Conservation (phyloP, 2,329 filamentous ascomycete species). For the Beauveria sp. region DNA sequence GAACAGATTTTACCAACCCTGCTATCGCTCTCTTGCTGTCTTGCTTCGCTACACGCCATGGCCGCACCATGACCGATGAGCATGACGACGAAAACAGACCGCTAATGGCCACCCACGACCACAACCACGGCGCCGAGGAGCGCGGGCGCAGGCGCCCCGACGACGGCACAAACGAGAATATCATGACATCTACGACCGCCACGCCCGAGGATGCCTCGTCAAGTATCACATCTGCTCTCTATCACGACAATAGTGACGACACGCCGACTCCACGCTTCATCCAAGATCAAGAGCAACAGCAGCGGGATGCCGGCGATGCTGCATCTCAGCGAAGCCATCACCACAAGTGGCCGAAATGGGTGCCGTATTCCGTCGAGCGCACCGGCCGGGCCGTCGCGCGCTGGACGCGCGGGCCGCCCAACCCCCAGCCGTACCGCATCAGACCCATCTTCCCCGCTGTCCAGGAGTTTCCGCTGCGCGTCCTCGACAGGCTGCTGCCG, state of each 20-base stretch:
- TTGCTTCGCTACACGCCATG: neutral
- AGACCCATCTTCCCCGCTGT: slow-evolving; percentile 55
- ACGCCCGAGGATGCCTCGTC: slow-evolving; percentile 4
- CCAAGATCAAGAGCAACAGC: slow-evolving; percentile 37
- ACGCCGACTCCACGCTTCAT: slow-evolving; percentile 53
- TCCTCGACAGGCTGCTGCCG: slow-evolving; percentile 57
- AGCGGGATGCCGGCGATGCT: neutral
- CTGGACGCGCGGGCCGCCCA: slow-evolving; percentile 51
- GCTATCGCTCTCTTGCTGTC: neutral
- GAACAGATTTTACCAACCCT: neutral
- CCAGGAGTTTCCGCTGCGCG: slow-evolving; percentile 57
- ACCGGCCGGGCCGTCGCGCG: slow-evolving; percentile 31
- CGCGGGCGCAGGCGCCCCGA: neutral
- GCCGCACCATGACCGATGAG: slow-evolving; percentile 13
- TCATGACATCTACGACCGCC: slow-evolving; percentile 2
- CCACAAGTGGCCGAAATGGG: slow-evolving; percentile 46
- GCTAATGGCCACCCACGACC: slow-evolving; percentile 15
- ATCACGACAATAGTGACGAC: slow-evolving; percentile 12
- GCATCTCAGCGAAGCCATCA: slow-evolving; percentile 15
- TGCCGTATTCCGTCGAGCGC: slow-evolving; percentile 49
- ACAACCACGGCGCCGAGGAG: slow-evolving; percentile 6
- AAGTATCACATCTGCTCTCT: slow-evolving; percentile 14
- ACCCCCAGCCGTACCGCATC: slow-evolving; percentile 42
- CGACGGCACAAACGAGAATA: neutral
- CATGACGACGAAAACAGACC: slow-evolving; percentile 17